Evolutionary conservation across 2,329 filamentous ascomycete genomes (phyloP).

Genomic region (Magnaporthiopsis incrustans): DNA sequence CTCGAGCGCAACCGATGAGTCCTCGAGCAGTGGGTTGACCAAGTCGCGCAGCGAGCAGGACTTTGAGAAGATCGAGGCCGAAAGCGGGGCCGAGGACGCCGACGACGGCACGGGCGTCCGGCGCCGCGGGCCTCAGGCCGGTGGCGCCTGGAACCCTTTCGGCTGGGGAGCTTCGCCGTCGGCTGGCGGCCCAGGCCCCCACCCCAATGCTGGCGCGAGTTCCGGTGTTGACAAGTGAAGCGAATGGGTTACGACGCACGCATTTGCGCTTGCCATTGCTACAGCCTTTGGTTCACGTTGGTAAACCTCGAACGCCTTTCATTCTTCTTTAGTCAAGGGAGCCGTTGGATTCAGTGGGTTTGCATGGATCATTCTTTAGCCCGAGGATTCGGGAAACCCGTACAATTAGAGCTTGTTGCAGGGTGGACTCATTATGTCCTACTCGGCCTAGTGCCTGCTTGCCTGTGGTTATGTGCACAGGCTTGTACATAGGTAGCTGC

Average conservation of each 20-base stretch:
- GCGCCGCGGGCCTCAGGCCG: conserved; percentile 17
- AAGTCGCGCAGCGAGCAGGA: conserved; percentile 83
- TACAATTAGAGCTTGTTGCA: conserved; percentile 4
- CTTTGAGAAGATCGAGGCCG: conserved; percentile 76
- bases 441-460: not conserved
- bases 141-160: conserved; percentile 43
- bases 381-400: not conserved
- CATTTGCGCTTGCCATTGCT: not conserved
- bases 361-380: not conserved
- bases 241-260: not conserved
- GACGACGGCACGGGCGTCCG: conserved; percentile 21
- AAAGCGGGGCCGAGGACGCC: conserved; percentile 48
- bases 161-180: conserved; percentile 26
- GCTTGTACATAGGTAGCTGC: not conserved
- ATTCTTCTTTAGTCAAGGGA: not conserved
- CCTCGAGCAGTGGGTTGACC: conserved; percentile 53
- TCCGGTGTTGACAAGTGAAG: conserved; percentile 28
- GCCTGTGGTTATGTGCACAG: not conserved
- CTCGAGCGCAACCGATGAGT: conserved; percentile 12
- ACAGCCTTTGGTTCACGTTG: not conserved
- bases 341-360: not conserved
- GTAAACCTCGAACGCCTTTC: not conserved
- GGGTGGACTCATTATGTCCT: not conserved
- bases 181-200: not conserved
- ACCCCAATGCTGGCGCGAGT: conserved; percentile 21